These are phyloP conservation scores for Gentiana macrophylla DNA, from an alignment of 257 asterid species.

Conservation along the genomic window DNA sequence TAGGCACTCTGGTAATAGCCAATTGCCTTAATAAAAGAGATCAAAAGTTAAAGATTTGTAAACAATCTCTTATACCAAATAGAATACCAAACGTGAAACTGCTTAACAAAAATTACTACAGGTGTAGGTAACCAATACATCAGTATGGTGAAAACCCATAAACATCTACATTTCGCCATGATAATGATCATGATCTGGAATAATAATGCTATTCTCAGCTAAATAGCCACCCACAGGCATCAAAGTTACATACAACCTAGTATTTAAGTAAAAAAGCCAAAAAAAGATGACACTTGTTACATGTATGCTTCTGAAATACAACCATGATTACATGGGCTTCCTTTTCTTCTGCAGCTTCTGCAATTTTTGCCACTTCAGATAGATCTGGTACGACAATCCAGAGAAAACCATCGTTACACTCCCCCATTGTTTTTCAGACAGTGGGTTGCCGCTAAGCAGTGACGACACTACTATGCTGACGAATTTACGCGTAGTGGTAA, in stretches of 20 bases:
- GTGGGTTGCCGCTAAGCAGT: slow-evolving; percentile 74
- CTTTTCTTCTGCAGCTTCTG: slow-evolving; percentile 61
- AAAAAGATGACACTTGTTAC: slow-evolving; percentile 11
- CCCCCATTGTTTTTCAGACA: slow-evolving; percentile 78
- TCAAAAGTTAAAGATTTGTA: no score
- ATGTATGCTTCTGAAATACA: slow-evolving; percentile 8
- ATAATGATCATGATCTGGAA: no score
- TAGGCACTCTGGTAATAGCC: no score
- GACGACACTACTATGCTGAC: slow-evolving; percentile 98
- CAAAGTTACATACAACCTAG: slow-evolving; percentile 1
- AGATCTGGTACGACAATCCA: slow-evolving; percentile 84
- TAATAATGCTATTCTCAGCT: not conserved
- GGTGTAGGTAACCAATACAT: no score
- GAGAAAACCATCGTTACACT: slow-evolving; percentile 90
- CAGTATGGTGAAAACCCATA: no score
- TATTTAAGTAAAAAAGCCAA: slow-evolving; percentile 1
- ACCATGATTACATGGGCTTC: slow-evolving; percentile 38
- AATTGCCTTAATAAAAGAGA: no score
- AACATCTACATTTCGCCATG: no score
- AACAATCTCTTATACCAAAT: no score
- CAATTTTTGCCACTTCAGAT: slow-evolving; percentile 71
- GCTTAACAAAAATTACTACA: no score
- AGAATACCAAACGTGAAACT: no score
- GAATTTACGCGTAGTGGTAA: slow-evolving; percentile 90
- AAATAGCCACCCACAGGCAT: not conserved